A percentile compares a stretch with the other conserved stretches of the same genome.
Evolutionary conservation across 108 stramenopile genomes (phyloP).

Genomic region (Nitzschia palea): DNA sequence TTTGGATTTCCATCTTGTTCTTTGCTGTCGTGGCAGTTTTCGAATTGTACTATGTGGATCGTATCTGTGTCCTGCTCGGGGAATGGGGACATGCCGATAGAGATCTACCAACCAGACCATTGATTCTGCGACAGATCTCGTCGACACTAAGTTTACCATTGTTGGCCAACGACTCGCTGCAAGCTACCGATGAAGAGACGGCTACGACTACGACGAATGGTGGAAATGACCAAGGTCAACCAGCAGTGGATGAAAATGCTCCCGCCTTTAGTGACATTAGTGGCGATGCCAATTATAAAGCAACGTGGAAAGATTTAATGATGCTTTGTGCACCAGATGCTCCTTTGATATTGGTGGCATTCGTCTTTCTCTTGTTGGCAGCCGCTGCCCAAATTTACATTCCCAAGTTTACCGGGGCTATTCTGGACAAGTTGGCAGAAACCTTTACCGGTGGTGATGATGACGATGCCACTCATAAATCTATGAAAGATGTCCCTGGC

Average conservation of each 20-base stretch:
- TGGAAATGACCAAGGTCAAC: slow-evolving; percentile 1
- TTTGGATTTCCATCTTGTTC: slow-evolving; percentile 46
- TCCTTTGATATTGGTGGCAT: slow-evolving; percentile 43
- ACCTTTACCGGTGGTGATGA: slow-evolving; percentile 17
- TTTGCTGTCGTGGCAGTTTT: slow-evolving; percentile 32
- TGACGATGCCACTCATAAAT: slow-evolving; percentile 17
- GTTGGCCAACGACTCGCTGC: slow-evolving; percentile 26
- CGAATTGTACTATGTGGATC: slow-evolving; percentile 34
- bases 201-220: neutral
- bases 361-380: slow-evolving; percentile 51
- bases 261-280: slow-evolving; percentile 46
- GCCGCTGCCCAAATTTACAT: slow-evolving; percentile 55
- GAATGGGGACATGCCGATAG: slow-evolving; percentile 19
- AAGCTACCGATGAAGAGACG: slow-evolving; percentile 12
- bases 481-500: slow-evolving; percentile 40
- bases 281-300: slow-evolving; percentile 53
- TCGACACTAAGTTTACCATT: slow-evolving; percentile 47
- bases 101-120: neutral
- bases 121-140: slow-evolving; percentile 15
- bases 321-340: slow-evolving; percentile 40
- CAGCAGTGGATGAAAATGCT: slow-evolving; percentile 21
- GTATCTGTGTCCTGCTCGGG: slow-evolving; percentile 15
- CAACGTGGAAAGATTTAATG: slow-evolving; percentile 45
- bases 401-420: slow-evolving; percentile 53
- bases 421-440: slow-evolving; percentile 47